phyloP scores from a whole-genome alignment of 2,329 filamentous ascomycete species.

The Paecilomyces sp. region DNA sequence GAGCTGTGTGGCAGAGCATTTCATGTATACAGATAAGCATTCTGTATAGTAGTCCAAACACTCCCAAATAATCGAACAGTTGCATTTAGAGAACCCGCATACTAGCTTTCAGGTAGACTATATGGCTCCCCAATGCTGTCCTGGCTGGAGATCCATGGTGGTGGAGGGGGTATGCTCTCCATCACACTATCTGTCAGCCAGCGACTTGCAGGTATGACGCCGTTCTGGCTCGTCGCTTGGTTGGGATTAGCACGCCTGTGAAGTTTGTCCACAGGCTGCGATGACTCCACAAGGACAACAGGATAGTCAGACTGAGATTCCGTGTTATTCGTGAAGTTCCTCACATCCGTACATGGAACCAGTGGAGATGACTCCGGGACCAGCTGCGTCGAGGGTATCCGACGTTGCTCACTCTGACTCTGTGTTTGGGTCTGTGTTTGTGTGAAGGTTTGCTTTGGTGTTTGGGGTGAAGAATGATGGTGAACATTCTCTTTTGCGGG shows the following conservation, averaged over 20 bases:
- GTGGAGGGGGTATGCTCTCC: slow-evolving; percentile 36
- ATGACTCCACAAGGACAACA: slow-evolving; percentile 35
- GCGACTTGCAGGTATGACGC: slow-evolving; percentile 26
- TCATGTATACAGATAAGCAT: background rate
- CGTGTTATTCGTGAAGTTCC: slow-evolving; percentile 7
- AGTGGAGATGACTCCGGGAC: slow-evolving; percentile 35
- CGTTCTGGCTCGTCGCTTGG: slow-evolving; percentile 3
- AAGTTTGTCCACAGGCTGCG: slow-evolving; percentile 25
- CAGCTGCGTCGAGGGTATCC: slow-evolving; percentile 22
- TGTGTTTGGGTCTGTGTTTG: slow-evolving; percentile 12
- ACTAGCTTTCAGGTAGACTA: slow-evolving; percentile 17
- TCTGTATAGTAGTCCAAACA: background rate
- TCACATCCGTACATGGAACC: slow-evolving; percentile 10
- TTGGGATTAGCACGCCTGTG: slow-evolving; percentile 1
- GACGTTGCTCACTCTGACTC: slow-evolving; percentile 12
- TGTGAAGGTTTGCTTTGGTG: slow-evolving; percentile 3
- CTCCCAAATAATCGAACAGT: background rate
- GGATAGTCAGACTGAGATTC: slow-evolving; percentile 16
- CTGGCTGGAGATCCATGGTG: slow-evolving; percentile 31
- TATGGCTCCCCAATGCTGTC: slow-evolving; percentile 32
- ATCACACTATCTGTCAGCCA: slow-evolving; percentile 36
- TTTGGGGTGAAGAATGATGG: slow-evolving; percentile 1
- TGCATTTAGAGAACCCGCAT: background rate
- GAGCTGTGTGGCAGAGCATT: background rate
- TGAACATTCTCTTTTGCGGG: slow-evolving; percentile 3